Base-by-base conservation (phyloP, 768 basidiomycete genomes). In the Lentinus brumalis region DNA sequence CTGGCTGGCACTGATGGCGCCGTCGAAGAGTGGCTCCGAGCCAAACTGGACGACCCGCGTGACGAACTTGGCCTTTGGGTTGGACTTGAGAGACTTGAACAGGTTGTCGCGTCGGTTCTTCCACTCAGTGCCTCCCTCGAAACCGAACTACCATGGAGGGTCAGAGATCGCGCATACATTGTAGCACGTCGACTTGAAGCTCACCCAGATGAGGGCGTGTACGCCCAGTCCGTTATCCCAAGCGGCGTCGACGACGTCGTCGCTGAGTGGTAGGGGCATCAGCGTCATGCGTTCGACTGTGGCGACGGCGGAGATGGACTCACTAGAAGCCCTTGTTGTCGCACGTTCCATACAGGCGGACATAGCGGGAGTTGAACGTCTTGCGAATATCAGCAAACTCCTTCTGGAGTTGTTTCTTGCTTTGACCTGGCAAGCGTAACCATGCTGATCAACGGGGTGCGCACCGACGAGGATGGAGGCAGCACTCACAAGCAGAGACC, bases 131-230 rank as follows among this genome's bases (percentile, higher is more conserved):
- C 44, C 49, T 7, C 68, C 69, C 16, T 69, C 40, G 54, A 73
- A 74, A 31, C 71, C 73, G 60, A 74, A 74, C 72, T 73, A 57
- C 26, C 30, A 21, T 45, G 12, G 26, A 15, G 14, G 15, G 32
- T 21, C 9, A 4, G 38, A 9, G 30, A 16, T n/a, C 11, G 12
- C 46, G 30, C 11, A 26, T 14, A 11, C 29, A 12, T 1, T 47
- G 12, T 2, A 11, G 46, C 46, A 47, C 7, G 14, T 45, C 8
- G 50, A 50, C 50, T 18, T 35, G 11, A 3, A 51, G 29, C 80
- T 65, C 67, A 88, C 88, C 88, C 88, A 91, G 61, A 91, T 83
- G 18, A 90, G 73, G 16, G 87, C 86, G 62, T 91, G 88, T 7
- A 91, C 86, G 44, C 89, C 88, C 31, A 91, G 71, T 16, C 82